Conservation (phyloP, 306 rosid genomes). For the Vicia sativa region DNA sequence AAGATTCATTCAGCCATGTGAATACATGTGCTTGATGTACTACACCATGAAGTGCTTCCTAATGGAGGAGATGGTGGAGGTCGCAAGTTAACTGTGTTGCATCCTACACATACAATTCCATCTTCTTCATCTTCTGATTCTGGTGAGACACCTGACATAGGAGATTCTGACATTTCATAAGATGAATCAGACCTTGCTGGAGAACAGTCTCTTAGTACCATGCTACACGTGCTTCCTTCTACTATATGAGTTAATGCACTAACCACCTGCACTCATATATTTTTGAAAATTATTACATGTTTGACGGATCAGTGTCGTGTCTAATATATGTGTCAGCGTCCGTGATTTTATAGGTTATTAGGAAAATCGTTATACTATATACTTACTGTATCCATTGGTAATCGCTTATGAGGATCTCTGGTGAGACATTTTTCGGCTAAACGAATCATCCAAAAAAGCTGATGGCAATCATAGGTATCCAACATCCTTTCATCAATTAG, state of each 20-base stretch:
- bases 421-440: conserved; percentile 67
- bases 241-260: conserved; percentile 45
- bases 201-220: conserved; percentile 45
- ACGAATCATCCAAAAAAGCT: conserved; percentile 74
- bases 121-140: conserved; percentile 39
- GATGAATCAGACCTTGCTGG: conserved; percentile 49
- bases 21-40: conserved; percentile 24
- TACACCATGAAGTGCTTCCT: conserved; percentile 37
- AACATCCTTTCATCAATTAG: conserved; percentile 61
- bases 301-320: too few relatives aligned
- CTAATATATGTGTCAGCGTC: too few relatives aligned
- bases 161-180: conserved; percentile 35
- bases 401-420: conserved; percentile 62
- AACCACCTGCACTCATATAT: conserved; percentile 54
- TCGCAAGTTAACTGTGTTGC: conserved; percentile 10
- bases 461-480: conserved; percentile 64
- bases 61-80: conserved; percentile 52
- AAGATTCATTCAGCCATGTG: conserved; percentile 18
- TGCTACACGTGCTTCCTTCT: conserved; percentile 44
- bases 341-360: neutral
- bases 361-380: too few relatives aligned
- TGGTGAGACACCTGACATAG: conserved; percentile 32
- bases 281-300: too few relatives aligned
- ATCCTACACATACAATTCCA: conserved; percentile 28
- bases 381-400: conserved; percentile 57